Base-by-base conservation (phyloP, 352 stramenopile genomes). In the Pythium biforme region DNA sequence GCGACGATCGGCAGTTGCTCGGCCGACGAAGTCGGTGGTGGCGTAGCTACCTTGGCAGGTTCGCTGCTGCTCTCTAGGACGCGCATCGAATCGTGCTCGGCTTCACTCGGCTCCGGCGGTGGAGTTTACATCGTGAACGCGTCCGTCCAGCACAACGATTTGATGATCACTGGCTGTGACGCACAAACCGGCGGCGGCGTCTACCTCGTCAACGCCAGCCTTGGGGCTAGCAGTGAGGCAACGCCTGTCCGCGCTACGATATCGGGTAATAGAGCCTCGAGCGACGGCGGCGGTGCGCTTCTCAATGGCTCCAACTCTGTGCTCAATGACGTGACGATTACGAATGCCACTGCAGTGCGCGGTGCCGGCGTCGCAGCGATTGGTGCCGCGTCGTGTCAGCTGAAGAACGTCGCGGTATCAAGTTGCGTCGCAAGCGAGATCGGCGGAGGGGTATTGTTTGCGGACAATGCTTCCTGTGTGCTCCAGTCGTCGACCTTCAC, bases 361-460 rank as follows among this genome's bases (percentile, higher is more conserved):
- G 62, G 62, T 29, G 62, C 22, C 0, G 64, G 64, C 1, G 25
- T 70, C 27, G 56, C 49, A 34, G 50, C 57, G 3, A 15, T 33
- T 0, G 29, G 37, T 3, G 45, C 64, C 0, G 12, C 49, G 19
- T 9, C 23, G 3, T 70, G 64, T 15, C 12, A 29, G 2, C 27
- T 70, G 7, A 47, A 47, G 25, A 64, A 64, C 22, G 12, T 37
- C 4, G n/a, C n/a, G 4, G 48, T 71, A 10, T 25, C 52, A 7
- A 20, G 15, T 1, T 71, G 51, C 1, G 10, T 27, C 17, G 64
- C 64, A 2, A 40, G 14, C 10, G 33, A 49, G 20, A 20, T 31
- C 3, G 64, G 64, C 5, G 64, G 64, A 22, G 64, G 64, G 4
- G 54, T 22, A 0, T 61, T 46, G 14, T 63, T 71, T 37, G 53